Evolutionary conservation across 108 stramenopile species (phyloP), one percentile per base, ranked within the genome.

Genomic region (Skeletonema menzelii): DNA sequence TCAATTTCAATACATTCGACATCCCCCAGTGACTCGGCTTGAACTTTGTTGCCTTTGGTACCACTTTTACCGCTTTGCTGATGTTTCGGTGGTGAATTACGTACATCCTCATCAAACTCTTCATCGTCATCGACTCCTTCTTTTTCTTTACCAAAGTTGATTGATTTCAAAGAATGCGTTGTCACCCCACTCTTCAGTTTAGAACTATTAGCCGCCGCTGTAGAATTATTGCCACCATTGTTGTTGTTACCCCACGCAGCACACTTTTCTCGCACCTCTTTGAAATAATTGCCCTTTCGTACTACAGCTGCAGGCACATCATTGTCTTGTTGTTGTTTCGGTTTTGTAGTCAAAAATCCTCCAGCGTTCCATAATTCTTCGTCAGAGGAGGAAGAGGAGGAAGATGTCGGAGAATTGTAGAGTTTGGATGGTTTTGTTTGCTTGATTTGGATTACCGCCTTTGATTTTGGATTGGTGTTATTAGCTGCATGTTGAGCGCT

Each of bases 1-100:
- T 72, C 70, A 60, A 72, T 72, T 26, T 72, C 70, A 56, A 72
- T 72, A 61, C 73, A 69, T 31, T 74, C 67, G 1, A 61, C 37
- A 8, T 59, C 42, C 20, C 20, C 47, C 47, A 24, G 38, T 57
- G 47, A 2, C n/a, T 59, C 37, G 27, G 11, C 20, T 28, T 56
- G 72, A 27, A 17, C 22, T 22, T 8, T 32, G 3, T 26, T 15
- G 27, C 38, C 65, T 5, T 8, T 13, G 47, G 6, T 13, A 32
- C 44, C 11, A 68, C 37, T 61, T 13, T 8, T 40, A 26, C 56
- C 47, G 5, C 47, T 22, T 20, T 49, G 20, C 47, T 22, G n/a
- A n/a, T n/a, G n/a, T 49, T 20, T 22, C n/a, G 7, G 20, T 19
- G 20, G 20, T 49, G 20, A 49, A 49, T 49, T 49, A 8, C 47